Percentiles rank a stretch among this genome's conserved stretches.
These are phyloP conservation scores for Brasenia schreberi DNA, from an alignment of 164 flowering plant species.

Conservation along the genomic window DNA sequence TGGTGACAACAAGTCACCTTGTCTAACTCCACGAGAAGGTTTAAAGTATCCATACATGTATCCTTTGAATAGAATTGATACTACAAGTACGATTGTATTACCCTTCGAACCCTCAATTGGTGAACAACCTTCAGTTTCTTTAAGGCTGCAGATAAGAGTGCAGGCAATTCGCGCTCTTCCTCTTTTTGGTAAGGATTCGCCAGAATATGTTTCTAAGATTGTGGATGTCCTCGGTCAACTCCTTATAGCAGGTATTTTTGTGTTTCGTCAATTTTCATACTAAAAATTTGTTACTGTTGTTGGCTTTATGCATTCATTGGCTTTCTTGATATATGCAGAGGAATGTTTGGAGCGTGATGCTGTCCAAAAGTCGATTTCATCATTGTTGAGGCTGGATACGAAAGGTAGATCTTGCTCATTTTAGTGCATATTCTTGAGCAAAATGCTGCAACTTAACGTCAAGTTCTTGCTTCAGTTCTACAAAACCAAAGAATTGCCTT, in stretches of 20 bases:
- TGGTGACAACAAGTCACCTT: no score
- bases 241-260: conserved; percentile 49
- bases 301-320: conserved; percentile 1
- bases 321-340: conserved; percentile 24
- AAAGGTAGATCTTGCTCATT: conserved; percentile 35
- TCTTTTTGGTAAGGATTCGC: conserved; percentile 92
- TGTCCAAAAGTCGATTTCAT: conserved; percentile 81
- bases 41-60: no score
- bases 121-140: neutral
- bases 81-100: neutral
- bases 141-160: conserved; percentile 55
- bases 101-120: neutral
- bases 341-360: conserved; percentile 98
- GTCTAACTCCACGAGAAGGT: no score
- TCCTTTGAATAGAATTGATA: neutral
- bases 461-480: no score
- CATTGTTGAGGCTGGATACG: conserved; percentile 83
- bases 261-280: neutral
- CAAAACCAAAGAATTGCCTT: no score
- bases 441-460: no score
- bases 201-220: conserved; percentile 66
- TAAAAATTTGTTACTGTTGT: neutral
- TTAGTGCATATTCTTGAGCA: no score
- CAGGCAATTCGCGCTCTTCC: conserved; percentile 99
- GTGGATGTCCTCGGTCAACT: conserved; percentile 82